Evolutionary conservation across 257 asterid genomes (phyloP).

Genomic region (Nyctanthes arbortristis): DNA sequence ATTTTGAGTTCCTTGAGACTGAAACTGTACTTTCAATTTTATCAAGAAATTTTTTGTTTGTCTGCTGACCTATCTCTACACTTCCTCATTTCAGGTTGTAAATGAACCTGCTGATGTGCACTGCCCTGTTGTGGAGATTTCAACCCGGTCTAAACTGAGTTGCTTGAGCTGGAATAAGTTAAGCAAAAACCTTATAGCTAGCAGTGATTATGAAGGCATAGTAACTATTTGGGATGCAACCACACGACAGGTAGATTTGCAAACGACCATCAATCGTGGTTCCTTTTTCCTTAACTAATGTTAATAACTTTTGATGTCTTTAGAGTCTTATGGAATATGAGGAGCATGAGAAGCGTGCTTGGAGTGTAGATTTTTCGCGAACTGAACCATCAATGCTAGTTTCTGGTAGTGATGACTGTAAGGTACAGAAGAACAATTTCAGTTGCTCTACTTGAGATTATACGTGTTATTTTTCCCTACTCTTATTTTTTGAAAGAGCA

Average conservation of each 20-base stretch:
- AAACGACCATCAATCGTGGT: background rate
- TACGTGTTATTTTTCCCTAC: background rate
- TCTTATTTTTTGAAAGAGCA: slow-evolving; percentile 15
- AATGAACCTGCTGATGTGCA: slow-evolving; percentile 72
- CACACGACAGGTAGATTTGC: slow-evolving; percentile 66
- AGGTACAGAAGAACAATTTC: slow-evolving; percentile 33
- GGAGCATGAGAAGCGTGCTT: slow-evolving; percentile 95
- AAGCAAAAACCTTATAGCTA: slow-evolving; percentile 71
- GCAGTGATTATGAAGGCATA: slow-evolving; percentile 93
- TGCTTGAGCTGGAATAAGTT: slow-evolving; percentile 93
- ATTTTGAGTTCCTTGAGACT: background rate
- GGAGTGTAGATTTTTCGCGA: slow-evolving; percentile 89
- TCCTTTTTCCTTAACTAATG: background rate
- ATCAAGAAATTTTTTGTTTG: background rate
- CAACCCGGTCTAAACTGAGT: slow-evolving; percentile 82
- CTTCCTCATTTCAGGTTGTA: slow-evolving; percentile 58
- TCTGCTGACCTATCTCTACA: background rate
- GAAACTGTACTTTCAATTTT: background rate
- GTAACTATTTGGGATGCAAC: slow-evolving; percentile 93
- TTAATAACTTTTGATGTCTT: slow-evolving; percentile 9
- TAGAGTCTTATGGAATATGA: slow-evolving; percentile 96
- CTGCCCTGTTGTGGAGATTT: slow-evolving; percentile 81
- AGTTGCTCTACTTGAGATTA: background rate
- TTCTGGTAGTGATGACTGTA: slow-evolving; percentile 94
- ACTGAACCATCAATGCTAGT: slow-evolving; percentile 93